A percentile compares a stretch with the other conserved stretches of the same genome.
These are phyloP conservation scores for Salvia rosmarinus DNA, from an alignment of 257 asterid genomes.

Conservation along the genomic window DNA sequence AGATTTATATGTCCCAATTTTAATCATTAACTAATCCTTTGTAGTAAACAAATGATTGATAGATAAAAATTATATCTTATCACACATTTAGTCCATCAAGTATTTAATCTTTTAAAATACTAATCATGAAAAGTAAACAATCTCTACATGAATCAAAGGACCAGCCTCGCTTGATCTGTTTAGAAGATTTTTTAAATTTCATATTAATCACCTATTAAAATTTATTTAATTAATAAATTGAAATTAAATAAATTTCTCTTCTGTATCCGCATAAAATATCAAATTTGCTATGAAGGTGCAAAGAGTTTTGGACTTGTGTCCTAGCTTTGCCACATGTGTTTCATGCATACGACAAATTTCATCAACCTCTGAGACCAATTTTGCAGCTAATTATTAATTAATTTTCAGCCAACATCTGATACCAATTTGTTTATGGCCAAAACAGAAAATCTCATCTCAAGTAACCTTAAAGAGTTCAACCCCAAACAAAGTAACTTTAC, in stretches of 20 bases:
- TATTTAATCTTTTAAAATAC: too few species aligned
- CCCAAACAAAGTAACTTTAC: neutral
- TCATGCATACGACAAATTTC: too few species aligned
- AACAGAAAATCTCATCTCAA: neutral
- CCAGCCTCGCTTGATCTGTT: too few species aligned
- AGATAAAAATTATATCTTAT: too few species aligned
- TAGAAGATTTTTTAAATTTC: neutral
- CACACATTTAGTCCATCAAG: too few species aligned
- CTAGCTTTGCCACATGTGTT: neutral
- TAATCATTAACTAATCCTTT: too few species aligned
- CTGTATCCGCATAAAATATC: neutral
- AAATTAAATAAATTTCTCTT: neutral
- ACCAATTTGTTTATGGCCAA: neutral
- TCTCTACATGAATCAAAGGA: too few species aligned
- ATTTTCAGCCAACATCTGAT: neutral
- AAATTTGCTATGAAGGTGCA: neutral
- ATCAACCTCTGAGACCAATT: neutral
- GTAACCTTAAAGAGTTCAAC: too few species aligned
- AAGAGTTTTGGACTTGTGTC: neutral
- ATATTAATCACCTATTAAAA: neutral
- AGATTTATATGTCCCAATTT: too few species aligned
- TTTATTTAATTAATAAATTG: neutral
- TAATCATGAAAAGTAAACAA: too few species aligned
- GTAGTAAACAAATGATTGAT: too few species aligned
- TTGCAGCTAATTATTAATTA: too few species aligned